Evolutionary conservation across 257 asterid genomes (phyloP).

Genomic region (Penstemon barbatus): DNA sequence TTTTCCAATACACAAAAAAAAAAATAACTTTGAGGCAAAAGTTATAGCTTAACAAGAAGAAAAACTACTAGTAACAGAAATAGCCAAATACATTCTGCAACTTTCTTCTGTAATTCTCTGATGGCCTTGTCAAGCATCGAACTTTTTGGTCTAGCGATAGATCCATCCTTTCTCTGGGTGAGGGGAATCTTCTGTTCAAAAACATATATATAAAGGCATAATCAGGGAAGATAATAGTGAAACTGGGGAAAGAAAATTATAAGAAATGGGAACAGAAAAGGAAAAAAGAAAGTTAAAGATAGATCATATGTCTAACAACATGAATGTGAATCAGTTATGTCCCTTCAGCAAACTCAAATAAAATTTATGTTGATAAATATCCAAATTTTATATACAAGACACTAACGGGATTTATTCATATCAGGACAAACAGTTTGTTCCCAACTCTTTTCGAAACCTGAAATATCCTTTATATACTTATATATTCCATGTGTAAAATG

Average conservation of each 20-base stretch:
- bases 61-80: not conserved
- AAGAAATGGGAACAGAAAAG: no score
- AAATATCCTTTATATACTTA: no score
- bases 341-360: not conserved
- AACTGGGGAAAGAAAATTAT: no score
- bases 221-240: slow-evolving; percentile 24
- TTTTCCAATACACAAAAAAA: slow-evolving; percentile 21
- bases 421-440: not conserved
- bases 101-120: slow-evolving; percentile 85
- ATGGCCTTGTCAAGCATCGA: slow-evolving; percentile 90
- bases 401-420: slow-evolving; percentile 7
- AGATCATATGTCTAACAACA: slow-evolving; percentile 8
- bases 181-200: slow-evolving; percentile 53
- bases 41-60: not conserved
- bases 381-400: not conserved
- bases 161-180: slow-evolving; percentile 65
- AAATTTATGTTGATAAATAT: not conserved
- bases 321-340: not conserved
- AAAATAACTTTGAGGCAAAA: not conserved
- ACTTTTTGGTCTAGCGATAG: slow-evolving; percentile 58
- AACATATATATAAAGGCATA: slow-evolving; percentile 26
- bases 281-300: not conserved
- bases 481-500: no score
- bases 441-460: no score
- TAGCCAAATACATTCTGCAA: slow-evolving; percentile 72